Conservation (phyloP, 257 asterid species). For the Solanum medicagineum region DNA sequence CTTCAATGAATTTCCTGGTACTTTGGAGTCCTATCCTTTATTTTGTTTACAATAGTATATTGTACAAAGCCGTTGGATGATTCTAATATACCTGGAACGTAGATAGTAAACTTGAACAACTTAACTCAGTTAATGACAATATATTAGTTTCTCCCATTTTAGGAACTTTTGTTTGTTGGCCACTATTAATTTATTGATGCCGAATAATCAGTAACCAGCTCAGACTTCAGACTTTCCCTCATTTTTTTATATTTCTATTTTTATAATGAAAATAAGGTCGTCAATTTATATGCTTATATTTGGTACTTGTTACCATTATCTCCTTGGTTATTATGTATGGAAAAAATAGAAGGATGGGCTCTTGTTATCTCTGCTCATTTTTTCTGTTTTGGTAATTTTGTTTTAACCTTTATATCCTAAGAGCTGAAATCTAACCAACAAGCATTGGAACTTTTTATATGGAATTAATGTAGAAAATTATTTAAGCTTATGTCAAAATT, state of each 20-base stretch:
- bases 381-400: not conserved
- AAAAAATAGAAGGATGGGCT: not conserved
- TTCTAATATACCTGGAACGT: not conserved
- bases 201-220: not conserved
- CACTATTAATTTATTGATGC: not conserved
- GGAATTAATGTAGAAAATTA: not conserved
- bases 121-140: not conserved
- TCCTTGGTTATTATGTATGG: not conserved
- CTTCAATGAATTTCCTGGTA: slow-evolving; percentile 66
- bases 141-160: not conserved
- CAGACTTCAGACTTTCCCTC: not conserved
- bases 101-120: not conserved
- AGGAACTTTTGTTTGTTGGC: not conserved
- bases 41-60: not conserved
- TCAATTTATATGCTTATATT: not conserved
- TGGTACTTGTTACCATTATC: not conserved
- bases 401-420: not conserved
- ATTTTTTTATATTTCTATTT: not conserved
- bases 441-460: not conserved
- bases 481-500: not conserved
- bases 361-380: not conserved
- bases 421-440: not conserved
- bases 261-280: not conserved
- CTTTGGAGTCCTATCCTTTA: not conserved
- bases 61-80: not conserved